These are phyloP conservation scores for Pestalotiopsis sp. DNA, from an alignment of 2,329 filamentous ascomycete species.

Conservation along the genomic window DNA sequence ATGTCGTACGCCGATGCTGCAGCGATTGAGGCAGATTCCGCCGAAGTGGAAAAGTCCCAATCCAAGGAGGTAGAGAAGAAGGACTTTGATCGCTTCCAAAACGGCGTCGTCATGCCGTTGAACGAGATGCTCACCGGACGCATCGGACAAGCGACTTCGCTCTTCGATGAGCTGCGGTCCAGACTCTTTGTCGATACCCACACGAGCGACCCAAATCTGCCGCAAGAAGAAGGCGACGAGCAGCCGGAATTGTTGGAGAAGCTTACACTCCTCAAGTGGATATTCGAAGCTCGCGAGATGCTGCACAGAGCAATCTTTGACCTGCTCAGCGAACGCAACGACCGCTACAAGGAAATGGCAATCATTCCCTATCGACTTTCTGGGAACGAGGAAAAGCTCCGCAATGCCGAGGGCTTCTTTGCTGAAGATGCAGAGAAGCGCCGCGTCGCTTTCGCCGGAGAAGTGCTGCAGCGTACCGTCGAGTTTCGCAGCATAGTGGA, in stretches of 20 bases:
- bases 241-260: constrained; percentile 93
- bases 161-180: constrained; percentile 76
- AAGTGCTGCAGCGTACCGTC: constrained; percentile 72
- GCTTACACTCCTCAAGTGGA: constrained; percentile 92
- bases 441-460: constrained; percentile 69
- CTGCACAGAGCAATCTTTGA: constrained; percentile 86
- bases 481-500: constrained; percentile 81
- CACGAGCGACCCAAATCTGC: constrained; percentile 73
- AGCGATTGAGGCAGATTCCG: constrained; percentile 75
- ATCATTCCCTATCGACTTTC: constrained; percentile 77
- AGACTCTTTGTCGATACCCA: constrained; percentile 75
- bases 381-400: constrained; percentile 77
- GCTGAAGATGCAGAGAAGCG: constrained; percentile 75
- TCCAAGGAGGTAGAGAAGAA: constrained; percentile 75
- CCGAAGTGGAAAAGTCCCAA: constrained; percentile 68
- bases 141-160: constrained; percentile 71
- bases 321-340: constrained; percentile 80
- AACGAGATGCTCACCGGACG: constrained; percentile 79
- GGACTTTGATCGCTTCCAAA: constrained; percentile 85
- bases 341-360: constrained; percentile 84
- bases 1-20: constrained; percentile 85
- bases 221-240: constrained; percentile 94
- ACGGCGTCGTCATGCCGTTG: constrained; percentile 78
- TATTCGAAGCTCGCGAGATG: constrained; percentile 90
- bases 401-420: constrained; percentile 82